phyloP scores from a whole-genome alignment of 2,329 filamentous ascomycete species.

The Ambrosiella xylebori region DNA sequence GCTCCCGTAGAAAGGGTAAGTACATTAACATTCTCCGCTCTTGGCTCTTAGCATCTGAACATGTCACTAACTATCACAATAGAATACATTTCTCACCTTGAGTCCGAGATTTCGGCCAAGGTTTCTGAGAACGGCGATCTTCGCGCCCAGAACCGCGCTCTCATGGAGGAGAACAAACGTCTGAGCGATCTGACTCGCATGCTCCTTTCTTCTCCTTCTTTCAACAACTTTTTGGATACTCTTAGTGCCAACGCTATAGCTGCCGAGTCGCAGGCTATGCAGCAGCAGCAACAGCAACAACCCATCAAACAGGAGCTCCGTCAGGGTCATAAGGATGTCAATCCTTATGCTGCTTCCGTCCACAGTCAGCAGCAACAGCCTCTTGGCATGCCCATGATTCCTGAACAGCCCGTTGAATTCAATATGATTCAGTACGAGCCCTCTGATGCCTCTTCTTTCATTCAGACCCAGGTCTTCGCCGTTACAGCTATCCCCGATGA shows the following conservation, averaged over 20 bases:
- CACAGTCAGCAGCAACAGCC: conserved; percentile 38
- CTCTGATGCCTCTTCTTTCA: conserved; percentile 27
- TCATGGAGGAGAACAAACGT: conserved; percentile 73
- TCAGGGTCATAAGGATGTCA: conserved; percentile 47
- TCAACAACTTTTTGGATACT: conserved; percentile 63
- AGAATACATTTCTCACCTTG: conserved; percentile 96
- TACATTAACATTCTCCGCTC: conserved; percentile 7
- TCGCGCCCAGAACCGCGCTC: conserved; percentile 60
- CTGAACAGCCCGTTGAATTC: conserved; percentile 62
- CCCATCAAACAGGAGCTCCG: conserved; percentile 28
- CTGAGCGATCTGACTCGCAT: conserved; percentile 63
- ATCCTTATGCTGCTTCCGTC: conserved; percentile 38
- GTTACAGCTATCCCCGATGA: conserved; percentile 53
- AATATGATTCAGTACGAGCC: conserved; percentile 47
- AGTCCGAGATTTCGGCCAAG: conserved; percentile 72
- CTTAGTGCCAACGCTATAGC: conserved; percentile 31
- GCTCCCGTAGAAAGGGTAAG: conserved; percentile 93
- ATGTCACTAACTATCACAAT: conserved; percentile 29
- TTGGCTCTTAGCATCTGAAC: neutral
- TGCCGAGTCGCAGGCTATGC: conserved; percentile 21
- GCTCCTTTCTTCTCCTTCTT: conserved; percentile 64
- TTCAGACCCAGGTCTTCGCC: conserved; percentile 54
- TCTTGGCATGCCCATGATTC: conserved; percentile 52
- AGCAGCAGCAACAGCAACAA: conserved; percentile 19
- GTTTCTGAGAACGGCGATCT: conserved; percentile 70